These are phyloP conservation scores for Plantago major DNA, from an alignment of 257 asterid genomes.

Conservation along the genomic window DNA sequence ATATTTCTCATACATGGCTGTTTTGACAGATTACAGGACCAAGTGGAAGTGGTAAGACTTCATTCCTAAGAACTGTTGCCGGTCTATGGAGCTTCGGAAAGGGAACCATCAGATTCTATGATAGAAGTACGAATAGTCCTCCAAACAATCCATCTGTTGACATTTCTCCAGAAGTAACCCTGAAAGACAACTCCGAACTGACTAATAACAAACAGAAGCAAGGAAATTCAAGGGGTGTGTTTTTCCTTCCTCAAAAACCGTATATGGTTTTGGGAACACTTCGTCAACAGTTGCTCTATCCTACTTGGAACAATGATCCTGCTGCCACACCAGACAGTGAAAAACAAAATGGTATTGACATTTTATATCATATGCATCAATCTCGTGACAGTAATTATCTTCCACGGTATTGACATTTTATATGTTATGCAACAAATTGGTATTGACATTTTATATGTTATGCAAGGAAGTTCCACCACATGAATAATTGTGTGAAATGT, in stretches of 20 bases:
- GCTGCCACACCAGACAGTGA: slow-evolving; percentile 34
- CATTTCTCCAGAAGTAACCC: slow-evolving; percentile 25
- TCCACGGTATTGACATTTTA: too few species aligned
- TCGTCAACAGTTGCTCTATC: slow-evolving; percentile 87
- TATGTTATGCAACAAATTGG: slow-evolving; percentile 50
- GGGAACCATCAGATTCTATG: slow-evolving; percentile 64
- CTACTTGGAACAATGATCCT: slow-evolving; percentile 62
- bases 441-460: slow-evolving; percentile 27
- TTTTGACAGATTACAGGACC: slow-evolving; percentile 82
- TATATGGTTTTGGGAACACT: slow-evolving; percentile 92
- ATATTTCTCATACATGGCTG: slow-evolving; percentile 29
- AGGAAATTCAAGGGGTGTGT: slow-evolving; percentile 44
- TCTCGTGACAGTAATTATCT: background rate
- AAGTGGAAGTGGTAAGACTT: slow-evolving; percentile 97
- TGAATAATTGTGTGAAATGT: slow-evolving; percentile 13
- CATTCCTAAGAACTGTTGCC: slow-evolving; percentile 75
- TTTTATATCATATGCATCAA: slow-evolving; percentile 17
- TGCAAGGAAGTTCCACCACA: too few species aligned
- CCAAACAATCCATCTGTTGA: slow-evolving; percentile 28
- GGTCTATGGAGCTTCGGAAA: slow-evolving; percentile 87
- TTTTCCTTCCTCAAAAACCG: slow-evolving; percentile 95
- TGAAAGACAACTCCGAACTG: slow-evolving; percentile 20
- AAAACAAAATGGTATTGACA: slow-evolving; percentile 44
- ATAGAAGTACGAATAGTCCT: slow-evolving; percentile 29
- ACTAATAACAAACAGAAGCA: slow-evolving; percentile 21